These are phyloP conservation scores for Vanrija sp. DNA, from an alignment of 1,284 basidiomycete species.

Conservation along the genomic window DNA sequence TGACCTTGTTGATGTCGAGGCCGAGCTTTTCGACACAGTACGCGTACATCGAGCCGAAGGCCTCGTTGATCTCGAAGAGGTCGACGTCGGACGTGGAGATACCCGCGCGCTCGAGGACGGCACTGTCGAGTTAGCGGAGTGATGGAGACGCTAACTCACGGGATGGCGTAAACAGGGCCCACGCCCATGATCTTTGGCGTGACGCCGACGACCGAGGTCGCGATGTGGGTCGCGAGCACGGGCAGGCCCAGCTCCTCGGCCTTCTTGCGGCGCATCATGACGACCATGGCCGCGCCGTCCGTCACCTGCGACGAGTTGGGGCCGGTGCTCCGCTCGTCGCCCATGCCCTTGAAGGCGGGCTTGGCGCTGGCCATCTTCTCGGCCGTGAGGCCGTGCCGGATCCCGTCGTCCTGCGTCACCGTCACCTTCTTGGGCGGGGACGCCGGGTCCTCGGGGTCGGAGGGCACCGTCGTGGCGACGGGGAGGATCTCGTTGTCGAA, in stretches of 20 bases:
- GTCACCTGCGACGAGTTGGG: slow-evolving; percentile 85
- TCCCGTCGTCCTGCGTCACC: slow-evolving; percentile 74
- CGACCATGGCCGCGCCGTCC: slow-evolving; percentile 78
- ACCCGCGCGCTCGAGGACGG: slow-evolving; percentile 61
- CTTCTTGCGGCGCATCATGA: slow-evolving; percentile 80
- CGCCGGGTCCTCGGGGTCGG: slow-evolving; percentile 24
- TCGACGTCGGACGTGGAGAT: slow-evolving; percentile 69
- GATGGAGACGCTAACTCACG: slow-evolving; percentile 27
- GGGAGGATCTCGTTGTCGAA: slow-evolving; percentile 79
- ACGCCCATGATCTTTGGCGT: slow-evolving; percentile 80
- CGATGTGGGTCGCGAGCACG: slow-evolving; percentile 73
- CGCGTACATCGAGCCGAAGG: slow-evolving; percentile 79
- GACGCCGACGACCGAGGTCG: slow-evolving; percentile 66
- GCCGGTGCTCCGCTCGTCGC: slow-evolving; percentile 60
- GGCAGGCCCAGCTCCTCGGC: slow-evolving; percentile 72
- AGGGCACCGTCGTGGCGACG: slow-evolving; percentile 55
- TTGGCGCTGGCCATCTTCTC: slow-evolving; percentile 65
- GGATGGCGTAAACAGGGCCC: slow-evolving; percentile 69
- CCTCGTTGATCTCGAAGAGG: slow-evolving; percentile 82
- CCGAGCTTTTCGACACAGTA: slow-evolving; percentile 69
- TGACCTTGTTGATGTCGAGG: slow-evolving; percentile 70
- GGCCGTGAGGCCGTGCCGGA: slow-evolving; percentile 70
- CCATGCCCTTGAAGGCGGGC: slow-evolving; percentile 85
- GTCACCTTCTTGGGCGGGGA: slow-evolving; percentile 52
- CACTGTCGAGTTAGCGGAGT: not conserved